A percentile compares a stretch with the other conserved stretches of the same genome.
phyloP scores from a whole-genome alignment of 2,329 filamentous ascomycete genomes.

The Beauveria sp. region DNA sequence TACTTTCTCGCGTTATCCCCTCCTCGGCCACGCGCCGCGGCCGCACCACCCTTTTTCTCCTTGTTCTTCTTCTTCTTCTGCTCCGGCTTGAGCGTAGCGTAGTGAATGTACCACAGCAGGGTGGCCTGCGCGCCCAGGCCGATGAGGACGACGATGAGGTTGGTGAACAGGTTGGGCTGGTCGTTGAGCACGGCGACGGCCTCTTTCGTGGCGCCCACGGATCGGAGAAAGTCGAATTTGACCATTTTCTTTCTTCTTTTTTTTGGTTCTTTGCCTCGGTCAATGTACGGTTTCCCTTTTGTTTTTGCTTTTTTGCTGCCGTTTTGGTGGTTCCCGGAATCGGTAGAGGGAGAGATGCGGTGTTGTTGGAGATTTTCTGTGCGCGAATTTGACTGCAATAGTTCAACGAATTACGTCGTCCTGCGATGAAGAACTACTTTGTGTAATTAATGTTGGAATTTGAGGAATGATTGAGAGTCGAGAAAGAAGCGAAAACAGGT shows the following conservation, averaged over 20 bases:
- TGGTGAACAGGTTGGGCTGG: constrained; percentile 51
- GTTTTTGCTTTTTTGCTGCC: neutral
- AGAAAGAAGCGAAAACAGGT: neutral
- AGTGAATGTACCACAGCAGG: constrained; percentile 52
- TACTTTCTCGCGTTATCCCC: neutral
- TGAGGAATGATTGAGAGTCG: neutral
- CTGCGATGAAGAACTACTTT: neutral
- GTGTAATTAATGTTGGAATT: neutral
- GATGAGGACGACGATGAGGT: constrained; percentile 47
- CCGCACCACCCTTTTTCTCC: constrained; percentile 29
- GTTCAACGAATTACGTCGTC: neutral
- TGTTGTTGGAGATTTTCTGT: neutral
- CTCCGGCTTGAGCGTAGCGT: constrained; percentile 52
- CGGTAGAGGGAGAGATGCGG: no score
- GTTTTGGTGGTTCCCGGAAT: no score
- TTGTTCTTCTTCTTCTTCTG: constrained; percentile 40
- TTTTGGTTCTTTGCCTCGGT: neutral
- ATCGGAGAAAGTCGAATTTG: constrained; percentile 49
- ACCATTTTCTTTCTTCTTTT: constrained; percentile 30
- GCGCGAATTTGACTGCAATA: neutral
- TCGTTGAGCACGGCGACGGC: constrained; percentile 54
- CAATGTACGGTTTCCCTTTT: neutral
- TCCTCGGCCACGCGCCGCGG: constrained; percentile 13
- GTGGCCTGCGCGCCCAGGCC: constrained; percentile 37
- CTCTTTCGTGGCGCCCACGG: constrained; percentile 49